Evolutionary conservation across 306 rosid species (phyloP), one percentile per base, ranked within the genome.

Genomic region (Vicia villosa): DNA sequence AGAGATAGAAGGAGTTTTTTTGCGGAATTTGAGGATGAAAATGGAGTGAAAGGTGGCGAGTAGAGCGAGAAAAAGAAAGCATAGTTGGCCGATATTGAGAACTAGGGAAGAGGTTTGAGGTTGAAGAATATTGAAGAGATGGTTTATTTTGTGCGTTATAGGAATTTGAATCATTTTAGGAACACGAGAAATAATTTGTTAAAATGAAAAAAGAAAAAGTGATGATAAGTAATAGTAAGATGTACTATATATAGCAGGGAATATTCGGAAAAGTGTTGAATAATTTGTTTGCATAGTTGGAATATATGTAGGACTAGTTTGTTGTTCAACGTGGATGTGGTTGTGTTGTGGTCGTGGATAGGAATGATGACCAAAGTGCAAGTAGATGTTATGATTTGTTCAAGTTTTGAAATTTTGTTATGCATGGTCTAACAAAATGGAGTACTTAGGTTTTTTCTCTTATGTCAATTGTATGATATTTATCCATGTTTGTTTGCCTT

Each of bases 31-130:
- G 43, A 75, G 1, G 38, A 83, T 24, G 16, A 84, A 34, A 56
- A 84, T 4, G 59, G 90, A 58, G 37, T 88, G 77, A 20, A 87
- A 56, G 28, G 94, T 77, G 7, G 92, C 91, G 24, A 90, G 28
- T 0, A 90, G 20, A 4, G 96, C 86, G 20, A 94, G 76, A 72
- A 91, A 42, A 3, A 94, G 4, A 66, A 88, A 89, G 9, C 87
- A 55, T 89, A 87, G 86, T 79, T 79, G 85, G 76, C 88, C 88
- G 54, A 90, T 58, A 51, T 46, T 63, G 32, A 57, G 61, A 55
- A 84, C 36, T 15, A 61, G 52, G 37, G 85, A 80, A 62, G 77
- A 28, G 10, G 68, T 16, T 79, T 84, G 83, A 10, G 56, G 59
- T 0, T 74, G 81, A 26, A 86, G 62, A 14, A 85, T 73, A 51